Base-by-base conservation (phyloP, 257 asterid genomes). In the Scutellaria galericulata region DNA sequence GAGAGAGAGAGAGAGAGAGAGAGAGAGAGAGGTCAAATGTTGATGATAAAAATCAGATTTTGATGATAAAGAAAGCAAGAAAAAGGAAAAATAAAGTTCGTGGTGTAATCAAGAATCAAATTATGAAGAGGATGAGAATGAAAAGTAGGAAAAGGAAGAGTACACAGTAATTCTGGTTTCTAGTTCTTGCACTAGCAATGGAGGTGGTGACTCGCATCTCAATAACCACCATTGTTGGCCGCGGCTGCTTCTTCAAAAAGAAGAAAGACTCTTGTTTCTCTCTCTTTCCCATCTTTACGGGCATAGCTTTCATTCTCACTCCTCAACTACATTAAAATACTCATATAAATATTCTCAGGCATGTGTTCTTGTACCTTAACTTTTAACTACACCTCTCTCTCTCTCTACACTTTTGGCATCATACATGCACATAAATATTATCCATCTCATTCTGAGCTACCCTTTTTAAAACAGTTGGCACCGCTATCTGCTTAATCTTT, bases 71-170 rank as follows among this genome's bases (percentile, higher is more conserved):
- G 9, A 51, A 52, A 68, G 63, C 73, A 39, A 68, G 42, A 11
- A 67, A 67, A 7, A 35, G 35, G 74, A 42, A 20, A 75, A 52
- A 9, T 7, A 27, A 48, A 53, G 53, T 37, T 61, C n/a, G 9
- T 24, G 18, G 10, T 56, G 11, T 24, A 56, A 56, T 56, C 5
- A 31, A 2, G 60, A 60, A 66, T 75, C 76, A 87, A 55, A 83
- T 81, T 72, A 86, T 67, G 79, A 84, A 78, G 81, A 87, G 89
- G 14, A 84, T 4, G 41, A 24, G 88, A 80, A 89, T 84, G 83
- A 79, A 84, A 81, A 90, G 86, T 35, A 86, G 84, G 62, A 56
- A 56, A 77, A 83, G 86, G 77, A 82, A 81, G 78, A 85, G 86
- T 44, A 71, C 68, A 54, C 78, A 78, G 85, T 18, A 9, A 9